phyloP scores from a whole-genome alignment of 352 stramenopile species.

The Globisporangium middletonii region DNA sequence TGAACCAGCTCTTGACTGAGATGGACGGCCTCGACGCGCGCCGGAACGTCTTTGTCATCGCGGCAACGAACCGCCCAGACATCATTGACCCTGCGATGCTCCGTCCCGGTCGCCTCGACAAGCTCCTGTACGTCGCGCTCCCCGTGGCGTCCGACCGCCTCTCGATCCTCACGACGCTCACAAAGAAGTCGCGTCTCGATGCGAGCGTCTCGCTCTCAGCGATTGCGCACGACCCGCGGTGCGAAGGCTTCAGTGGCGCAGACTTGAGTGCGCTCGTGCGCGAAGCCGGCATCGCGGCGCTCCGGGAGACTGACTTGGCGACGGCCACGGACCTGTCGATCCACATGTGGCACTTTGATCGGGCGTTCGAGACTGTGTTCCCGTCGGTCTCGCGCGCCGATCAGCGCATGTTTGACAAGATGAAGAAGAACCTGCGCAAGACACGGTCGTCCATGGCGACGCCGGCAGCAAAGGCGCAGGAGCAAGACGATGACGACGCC shows the following conservation, averaged over 20 bases:
- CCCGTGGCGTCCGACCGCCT: slow-evolving; percentile 70
- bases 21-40: slow-evolving; percentile 98
- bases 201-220: slow-evolving; percentile 80
- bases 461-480: background rate
- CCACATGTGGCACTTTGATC: slow-evolving; percentile 57
- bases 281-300: slow-evolving; percentile 94
- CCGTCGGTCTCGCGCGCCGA: slow-evolving; percentile 79
- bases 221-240: slow-evolving; percentile 87
- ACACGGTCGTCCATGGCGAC: slow-evolving; percentile 34
- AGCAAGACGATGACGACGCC: background rate
- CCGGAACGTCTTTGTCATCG: slow-evolving; percentile 96
- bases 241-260: slow-evolving; percentile 95
- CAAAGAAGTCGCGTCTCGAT: slow-evolving; percentile 62
- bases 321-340: slow-evolving; percentile 41
- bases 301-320: slow-evolving; percentile 68
- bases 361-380: slow-evolving; percentile 78
- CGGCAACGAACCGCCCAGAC: slow-evolving; percentile 94
- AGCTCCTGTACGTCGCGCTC: slow-evolving; percentile 98
- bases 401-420: slow-evolving; percentile 84
- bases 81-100: slow-evolving; percentile 99
- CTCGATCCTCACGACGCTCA: slow-evolving; percentile 91
- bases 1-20: slow-evolving; percentile 99
- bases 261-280: slow-evolving; percentile 96
- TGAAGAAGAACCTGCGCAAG: slow-evolving; percentile 85
- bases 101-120: slow-evolving; percentile 96